Conservation (phyloP, 23 red algal species). For the Cyanidioschyzon merolae region DNA sequence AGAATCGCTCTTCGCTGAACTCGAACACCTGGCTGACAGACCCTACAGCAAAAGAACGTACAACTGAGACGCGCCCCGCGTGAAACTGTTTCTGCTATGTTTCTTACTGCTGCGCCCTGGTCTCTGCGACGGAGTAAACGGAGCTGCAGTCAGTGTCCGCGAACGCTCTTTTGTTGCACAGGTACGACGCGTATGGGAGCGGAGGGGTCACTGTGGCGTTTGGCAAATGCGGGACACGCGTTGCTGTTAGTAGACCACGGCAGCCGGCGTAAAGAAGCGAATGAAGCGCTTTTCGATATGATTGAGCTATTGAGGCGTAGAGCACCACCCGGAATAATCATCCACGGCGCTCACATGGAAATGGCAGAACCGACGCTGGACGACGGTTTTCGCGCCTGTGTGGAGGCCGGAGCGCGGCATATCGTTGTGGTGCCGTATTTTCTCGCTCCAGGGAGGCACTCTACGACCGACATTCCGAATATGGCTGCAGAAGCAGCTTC, state of each 20-base stretch:
- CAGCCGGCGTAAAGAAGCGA: constrained; percentile 44
- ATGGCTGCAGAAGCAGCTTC: constrained; percentile 40
- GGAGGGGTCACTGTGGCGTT: not conserved
- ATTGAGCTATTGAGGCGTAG: constrained; percentile 25
- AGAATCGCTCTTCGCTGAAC: too few relatives aligned
- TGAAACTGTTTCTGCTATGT: too few relatives aligned
- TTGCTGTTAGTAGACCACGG: constrained; percentile 78
- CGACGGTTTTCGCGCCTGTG: constrained; percentile 42
- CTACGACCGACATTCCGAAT: constrained; percentile 51
- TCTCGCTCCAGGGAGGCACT: constrained; percentile 58
- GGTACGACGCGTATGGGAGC: not conserved
- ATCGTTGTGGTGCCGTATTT: constrained; percentile 85
- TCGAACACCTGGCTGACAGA: too few relatives aligned
- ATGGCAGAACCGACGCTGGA: constrained; percentile 54
- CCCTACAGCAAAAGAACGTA: too few relatives aligned
- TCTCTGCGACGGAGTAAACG: too few relatives aligned
- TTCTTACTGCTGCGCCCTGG: too few relatives aligned
- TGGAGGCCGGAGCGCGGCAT: constrained; percentile 40
- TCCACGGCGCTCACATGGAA: constrained; percentile 84
- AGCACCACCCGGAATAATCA: constrained; percentile 25
- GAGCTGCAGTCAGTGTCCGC: too few relatives aligned
- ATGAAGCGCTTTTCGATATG: constrained; percentile 33
- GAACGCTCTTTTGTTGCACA: not conserved
- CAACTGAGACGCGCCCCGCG: too few relatives aligned
- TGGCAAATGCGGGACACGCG: not conserved